Percentiles rank a stretch among this genome's conserved stretches.
Evolutionary conservation across 208 protist species (phyloP).

Genomic region (Blastocrithidia nonstop): DNA sequence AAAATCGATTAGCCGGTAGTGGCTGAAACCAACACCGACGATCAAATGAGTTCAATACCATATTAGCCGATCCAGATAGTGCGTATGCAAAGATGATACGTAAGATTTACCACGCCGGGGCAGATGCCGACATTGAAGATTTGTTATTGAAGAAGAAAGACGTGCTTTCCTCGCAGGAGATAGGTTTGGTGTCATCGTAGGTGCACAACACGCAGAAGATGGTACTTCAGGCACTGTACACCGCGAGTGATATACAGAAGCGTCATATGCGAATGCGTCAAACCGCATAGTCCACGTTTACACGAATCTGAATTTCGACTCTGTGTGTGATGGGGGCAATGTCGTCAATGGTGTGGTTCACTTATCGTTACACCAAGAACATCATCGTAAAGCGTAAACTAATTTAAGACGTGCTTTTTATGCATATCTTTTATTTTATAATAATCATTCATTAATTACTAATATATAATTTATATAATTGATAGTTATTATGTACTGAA

Average conservation of each 20-base stretch:
- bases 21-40: too few species aligned
- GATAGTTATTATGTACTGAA: too few species aligned
- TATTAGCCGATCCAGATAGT: conserved; percentile 5
- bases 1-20: too few species aligned
- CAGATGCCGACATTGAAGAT: conserved; percentile 6
- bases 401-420: conserved; percentile 8
- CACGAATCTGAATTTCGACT: conserved; percentile 27
- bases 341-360: conserved; percentile 10
- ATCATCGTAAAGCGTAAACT: conserved; percentile 36
- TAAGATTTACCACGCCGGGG: conserved; percentile 6
- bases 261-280: conserved; percentile 17
- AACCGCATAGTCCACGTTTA: conserved; percentile 33
- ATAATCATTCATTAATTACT: too few species aligned
- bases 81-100: conserved; percentile 11
- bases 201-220: conserved; percentile 9
- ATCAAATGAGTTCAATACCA: too few species aligned
- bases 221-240: conserved; percentile 9
- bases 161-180: conserved; percentile 9
- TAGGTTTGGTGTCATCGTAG: conserved; percentile 8
- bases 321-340: conserved; percentile 6
- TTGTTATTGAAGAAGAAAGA: conserved; percentile 7
- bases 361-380: conserved; percentile 21
- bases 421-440: conserved; percentile 6
- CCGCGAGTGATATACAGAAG: conserved; percentile 6
- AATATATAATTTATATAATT: too few species aligned